Base-by-base conservation (phyloP, 208 protist genomes). In the Crithidia expoeki region DNA sequence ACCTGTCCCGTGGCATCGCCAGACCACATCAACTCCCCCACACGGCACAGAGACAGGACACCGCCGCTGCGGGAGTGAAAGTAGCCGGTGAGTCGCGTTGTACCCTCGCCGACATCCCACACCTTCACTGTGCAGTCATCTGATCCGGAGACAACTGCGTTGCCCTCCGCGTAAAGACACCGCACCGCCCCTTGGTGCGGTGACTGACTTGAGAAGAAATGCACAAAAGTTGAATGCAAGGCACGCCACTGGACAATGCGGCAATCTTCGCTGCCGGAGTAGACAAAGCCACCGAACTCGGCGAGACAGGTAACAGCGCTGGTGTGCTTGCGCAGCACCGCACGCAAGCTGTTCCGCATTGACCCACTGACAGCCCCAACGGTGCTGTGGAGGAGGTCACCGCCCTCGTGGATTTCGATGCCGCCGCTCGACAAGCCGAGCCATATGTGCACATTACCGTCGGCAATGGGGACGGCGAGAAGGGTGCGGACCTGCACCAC, bases 141-240 rank as follows among this genome's bases (percentile, higher is more conserved):
- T 9, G 81, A 68, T 3, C 90, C 93, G 47, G 81, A 91, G 38
- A 97, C 81, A 23, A 97, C 59, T 12, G 84, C 82, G 66, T 86
- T 92, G 38, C 89, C 90, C 68, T 97, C 89, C 17, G 88, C 86
- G 68, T 86, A 85, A n/a, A 95, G 69, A 63, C 89, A 95, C 14
- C 80, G 73, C 19, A 97, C 79, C 12, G 77, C 57, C 4, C 80
- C 87, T n/a, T 71, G 73, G 50, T 85, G 83, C 19, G 69, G 68
- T 33, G 53, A 47, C 25, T 28, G 50, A 14, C 72, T 78, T 0
- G 50, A 36, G 55, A 97, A 80, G 58, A 85, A 51, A 6, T 78
- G 81, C 36, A 88, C 68, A 36, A 85, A 76, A 21, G 60, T 47
- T 11, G 58, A 56, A 12, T 80, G 60, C 17, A 72, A 73, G 19